Conservation (phyloP, 2,329 filamentous ascomycete species). For the Massarina eburnea region DNA sequence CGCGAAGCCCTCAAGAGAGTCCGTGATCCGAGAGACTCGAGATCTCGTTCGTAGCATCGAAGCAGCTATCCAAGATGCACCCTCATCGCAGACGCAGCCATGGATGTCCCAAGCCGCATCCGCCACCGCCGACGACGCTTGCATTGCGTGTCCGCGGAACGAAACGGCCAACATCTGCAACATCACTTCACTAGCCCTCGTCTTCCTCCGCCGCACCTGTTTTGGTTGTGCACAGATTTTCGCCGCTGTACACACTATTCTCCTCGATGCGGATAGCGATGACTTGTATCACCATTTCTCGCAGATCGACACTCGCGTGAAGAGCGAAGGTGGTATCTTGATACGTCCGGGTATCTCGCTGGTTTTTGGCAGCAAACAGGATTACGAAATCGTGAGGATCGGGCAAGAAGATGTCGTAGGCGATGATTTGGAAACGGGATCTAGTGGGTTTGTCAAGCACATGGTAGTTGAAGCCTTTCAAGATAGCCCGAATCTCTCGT, state of each 20-base stretch:
- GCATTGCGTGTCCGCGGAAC: background rate
- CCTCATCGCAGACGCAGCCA: background rate
- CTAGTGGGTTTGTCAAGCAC: background rate
- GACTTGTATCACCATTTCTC: background rate
- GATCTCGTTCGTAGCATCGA: background rate
- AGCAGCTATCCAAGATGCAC: background rate
- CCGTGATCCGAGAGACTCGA: background rate
- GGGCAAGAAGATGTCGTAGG: background rate
- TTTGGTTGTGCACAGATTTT: background rate
- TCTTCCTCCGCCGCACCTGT: background rate
- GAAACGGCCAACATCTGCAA: background rate
- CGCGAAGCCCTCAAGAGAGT: background rate
- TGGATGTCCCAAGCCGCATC: background rate
- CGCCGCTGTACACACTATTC: background rate
- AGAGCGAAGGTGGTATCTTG: background rate
- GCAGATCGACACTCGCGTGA: background rate
- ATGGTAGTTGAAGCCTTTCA: background rate
- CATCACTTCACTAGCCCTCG: background rate
- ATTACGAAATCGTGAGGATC: background rate
- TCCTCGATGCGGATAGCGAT: background rate
- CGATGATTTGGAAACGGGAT: background rate
- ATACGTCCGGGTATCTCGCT: background rate
- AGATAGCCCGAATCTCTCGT: background rate
- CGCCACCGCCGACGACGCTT: background rate
- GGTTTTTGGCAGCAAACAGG: too few species aligned